These are phyloP conservation scores for thale cress (Arabidopsis thaliana) DNA, from an alignment of 345 rosid genomes.

Conservation along the genomic window TAIR10.1 NC_003076.8:8309001-8309500, in stretches of 20 bases:
- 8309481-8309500: slow-evolving; percentile 66
- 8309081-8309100: slow-evolving; percentile 55
- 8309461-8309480: slow-evolving; percentile 60
- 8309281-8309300: slow-evolving; percentile 52
- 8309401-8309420: slow-evolving; percentile 77
- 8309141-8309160: slow-evolving; percentile 83
- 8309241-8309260: slow-evolving; percentile 69
- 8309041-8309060: slow-evolving; percentile 90
- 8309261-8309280: slow-evolving; percentile 64
- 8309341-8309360: slow-evolving; percentile 69
- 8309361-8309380: slow-evolving; percentile 69
- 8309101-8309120: slow-evolving; percentile 58
- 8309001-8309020: slow-evolving; percentile 66
- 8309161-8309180: slow-evolving; percentile 77
- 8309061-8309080: slow-evolving; percentile 86
- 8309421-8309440: slow-evolving; percentile 77
- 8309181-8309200: slow-evolving; percentile 71
- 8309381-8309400: slow-evolving; percentile 74
- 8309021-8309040: slow-evolving; percentile 70
- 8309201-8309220: slow-evolving; percentile 44
- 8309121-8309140: slow-evolving; percentile 62
- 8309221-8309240: slow-evolving; percentile 58
- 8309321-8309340: slow-evolving; percentile 80
- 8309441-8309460: slow-evolving; percentile 88
- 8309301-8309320: slow-evolving; percentile 63